Evolutionary conservation across 768 basidiomycete species (phyloP), one percentile per base, ranked within the genome.

Genomic region (Tephrocybe rancida): DNA sequence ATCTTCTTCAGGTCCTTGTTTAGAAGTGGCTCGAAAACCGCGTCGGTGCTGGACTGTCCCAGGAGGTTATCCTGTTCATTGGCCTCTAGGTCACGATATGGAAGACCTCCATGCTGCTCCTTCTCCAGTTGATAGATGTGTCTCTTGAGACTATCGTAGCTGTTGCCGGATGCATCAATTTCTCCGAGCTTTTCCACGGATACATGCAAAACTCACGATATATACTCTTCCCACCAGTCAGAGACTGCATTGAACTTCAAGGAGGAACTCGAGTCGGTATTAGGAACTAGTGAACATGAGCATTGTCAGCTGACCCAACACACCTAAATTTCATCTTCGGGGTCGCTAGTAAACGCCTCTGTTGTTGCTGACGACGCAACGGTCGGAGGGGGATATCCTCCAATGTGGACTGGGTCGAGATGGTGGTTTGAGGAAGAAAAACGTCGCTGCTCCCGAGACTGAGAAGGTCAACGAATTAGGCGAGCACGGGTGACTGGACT

Each of bases 151-250:
- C 82, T 75, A 67, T 90, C 92, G 65, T 95, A 95, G n/a, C 91
- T 92, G 59, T 30, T 26, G 14, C 22, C 13, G 27, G 14, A 3
- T 22, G 24, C 3, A 30, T 47, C 32, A 47, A 19, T n/a, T 42
- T 3, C 27, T 35, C 11, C 19, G 16, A 39, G 9, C 5, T 43
- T 9, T 35, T 21, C 29, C 21, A 41, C 7, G 44, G 29, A 49
- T 30, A 6, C 29, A 30, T 13, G 27, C 18, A 43, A 11, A 46
- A 81, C 89, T 56, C 62, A 93, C 86, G 88, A 83, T 41, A 95
- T 91, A 66, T 95, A 95, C 45, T 93, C 87, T 56, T 92, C 90
- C 87, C 88, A 90, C 92, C 92, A 95, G 46, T 95, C 92, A 0
- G 92, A 77, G 22, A 94, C 88, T 2, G 92, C 90, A 61, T 95